These are phyloP conservation scores for Cynara cardunculus DNA, from an alignment of 129 eudicot species.

Conservation along the genomic window DNA sequence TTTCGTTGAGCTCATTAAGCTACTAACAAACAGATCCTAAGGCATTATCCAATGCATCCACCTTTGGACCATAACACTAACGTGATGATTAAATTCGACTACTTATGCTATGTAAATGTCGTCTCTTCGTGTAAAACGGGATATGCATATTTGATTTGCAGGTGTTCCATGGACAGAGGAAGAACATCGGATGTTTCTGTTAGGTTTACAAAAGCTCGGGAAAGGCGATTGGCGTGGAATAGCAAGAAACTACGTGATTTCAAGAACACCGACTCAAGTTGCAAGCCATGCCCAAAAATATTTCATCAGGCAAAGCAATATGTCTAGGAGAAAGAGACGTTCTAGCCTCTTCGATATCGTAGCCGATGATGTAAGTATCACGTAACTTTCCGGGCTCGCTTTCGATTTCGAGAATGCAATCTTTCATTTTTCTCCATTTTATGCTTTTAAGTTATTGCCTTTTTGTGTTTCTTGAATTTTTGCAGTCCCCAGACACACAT, in stretches of 20 bases:
- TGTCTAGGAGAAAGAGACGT: constrained; percentile 85
- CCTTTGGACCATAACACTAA: neutral
- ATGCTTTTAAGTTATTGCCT: neutral
- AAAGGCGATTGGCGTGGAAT: constrained; percentile 99
- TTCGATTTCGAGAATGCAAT: too few relatives aligned
- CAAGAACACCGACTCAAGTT: constrained; percentile 96
- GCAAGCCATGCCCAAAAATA: constrained; percentile 95
- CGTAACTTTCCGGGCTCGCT: neutral
- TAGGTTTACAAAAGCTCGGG: constrained; percentile 95
- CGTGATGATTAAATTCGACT: neutral
- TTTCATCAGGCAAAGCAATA: constrained; percentile 80
- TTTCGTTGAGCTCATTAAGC: too few relatives aligned
- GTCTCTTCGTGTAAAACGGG: neutral
- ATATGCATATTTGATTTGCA: constrained; percentile 26
- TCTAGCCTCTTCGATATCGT: constrained; percentile 91
- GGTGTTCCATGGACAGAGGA: constrained; percentile 98
- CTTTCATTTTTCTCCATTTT: neutral
- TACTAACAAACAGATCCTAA: neutral
- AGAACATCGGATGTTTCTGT: constrained; percentile 84
- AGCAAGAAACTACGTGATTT: constrained; percentile 74
- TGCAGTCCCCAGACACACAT: constrained; percentile 49
- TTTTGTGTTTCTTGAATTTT: neutral
- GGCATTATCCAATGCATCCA: neutral
- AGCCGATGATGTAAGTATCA: constrained; percentile 67
- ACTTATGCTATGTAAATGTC: neutral